phyloP scores from a whole-genome alignment of 352 stramenopile genomes.

The Phytophthora idaei region DNA sequence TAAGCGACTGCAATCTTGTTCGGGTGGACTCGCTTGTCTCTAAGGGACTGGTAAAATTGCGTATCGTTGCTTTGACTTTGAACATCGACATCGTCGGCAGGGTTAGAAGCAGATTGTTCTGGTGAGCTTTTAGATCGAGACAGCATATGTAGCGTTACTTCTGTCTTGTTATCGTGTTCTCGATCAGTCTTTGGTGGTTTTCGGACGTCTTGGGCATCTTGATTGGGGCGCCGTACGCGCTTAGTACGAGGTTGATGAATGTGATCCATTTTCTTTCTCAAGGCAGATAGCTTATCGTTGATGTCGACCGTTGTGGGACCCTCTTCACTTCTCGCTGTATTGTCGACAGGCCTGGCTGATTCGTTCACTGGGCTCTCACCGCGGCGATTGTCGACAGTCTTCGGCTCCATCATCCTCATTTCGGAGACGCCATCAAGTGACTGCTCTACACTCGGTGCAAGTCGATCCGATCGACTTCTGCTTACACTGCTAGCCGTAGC shows the following conservation, averaged over 20 bases:
- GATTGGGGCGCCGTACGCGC: slow-evolving; percentile 20
- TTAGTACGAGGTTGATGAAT: slow-evolving; percentile 54
- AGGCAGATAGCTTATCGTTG: slow-evolving; percentile 52
- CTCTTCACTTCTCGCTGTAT: slow-evolving; percentile 8
- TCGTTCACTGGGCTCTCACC: too few relatives aligned
- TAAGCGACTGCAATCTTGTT: background rate
- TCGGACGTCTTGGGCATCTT: slow-evolving; percentile 6
- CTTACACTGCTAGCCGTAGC: background rate
- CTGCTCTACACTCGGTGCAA: slow-evolving; percentile 31
- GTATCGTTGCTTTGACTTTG: slow-evolving; percentile 3
- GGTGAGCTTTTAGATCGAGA: slow-evolving; percentile 27
- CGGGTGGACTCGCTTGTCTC: slow-evolving; percentile 19
- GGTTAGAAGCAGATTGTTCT: slow-evolving; percentile 9
- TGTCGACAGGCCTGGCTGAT: too few relatives aligned
- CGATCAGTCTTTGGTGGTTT: background rate
- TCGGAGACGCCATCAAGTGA: slow-evolving; percentile 50
- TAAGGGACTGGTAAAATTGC: background rate
- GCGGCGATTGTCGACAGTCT: background rate
- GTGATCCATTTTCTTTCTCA: slow-evolving; percentile 68
- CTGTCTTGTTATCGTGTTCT: background rate
- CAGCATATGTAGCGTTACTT: background rate
- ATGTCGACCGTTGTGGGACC: slow-evolving; percentile 35
- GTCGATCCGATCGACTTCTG: slow-evolving; percentile 5
- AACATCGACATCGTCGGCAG: slow-evolving; percentile 11
- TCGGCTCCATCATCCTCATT: slow-evolving; percentile 36